These are phyloP conservation scores for Stenogyne calaminthoides DNA, from an alignment of 305 asterid species.

Conservation along the genomic window DNA sequence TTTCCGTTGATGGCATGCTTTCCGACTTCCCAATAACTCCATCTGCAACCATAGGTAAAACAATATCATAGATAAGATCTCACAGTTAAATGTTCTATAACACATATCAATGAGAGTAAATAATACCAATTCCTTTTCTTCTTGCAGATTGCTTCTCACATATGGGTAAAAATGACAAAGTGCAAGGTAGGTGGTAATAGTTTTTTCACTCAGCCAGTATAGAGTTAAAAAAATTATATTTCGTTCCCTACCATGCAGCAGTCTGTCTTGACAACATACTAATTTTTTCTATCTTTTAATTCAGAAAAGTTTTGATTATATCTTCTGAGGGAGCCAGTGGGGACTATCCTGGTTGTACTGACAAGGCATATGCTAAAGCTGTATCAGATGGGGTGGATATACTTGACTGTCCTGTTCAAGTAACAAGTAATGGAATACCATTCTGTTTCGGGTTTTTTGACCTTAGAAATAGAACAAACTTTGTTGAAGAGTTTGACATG, in stretches of 20 bases:
- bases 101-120: not conserved
- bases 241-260: no score
- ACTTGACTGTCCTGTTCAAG: conserved; percentile 82
- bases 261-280: not conserved
- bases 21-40: conserved; percentile 81
- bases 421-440: conserved; percentile 64
- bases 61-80: conserved; percentile 30
- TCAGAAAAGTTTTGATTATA: conserved; percentile 54
- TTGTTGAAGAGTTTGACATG: conserved; percentile 49
- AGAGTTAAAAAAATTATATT: no score
- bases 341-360: conserved; percentile 76
- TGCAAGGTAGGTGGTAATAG: conserved; percentile 44
- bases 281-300: not conserved
- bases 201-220: not conserved
- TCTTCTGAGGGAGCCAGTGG: conserved; percentile 92
- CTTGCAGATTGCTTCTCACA: conserved; percentile 38
- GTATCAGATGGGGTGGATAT: conserved; percentile 72
- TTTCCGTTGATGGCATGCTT: conserved; percentile 84
- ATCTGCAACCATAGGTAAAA: conserved; percentile 49
- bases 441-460: conserved; percentile 80
- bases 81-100: not conserved
- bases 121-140: conserved; percentile 14
- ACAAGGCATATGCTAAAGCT: conserved; percentile 65
- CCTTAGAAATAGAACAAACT: conserved; percentile 56
- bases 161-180: conserved; percentile 51